Base-by-base conservation (phyloP, 176 grass and related monocot species). In the Carex littledalei region DNA sequence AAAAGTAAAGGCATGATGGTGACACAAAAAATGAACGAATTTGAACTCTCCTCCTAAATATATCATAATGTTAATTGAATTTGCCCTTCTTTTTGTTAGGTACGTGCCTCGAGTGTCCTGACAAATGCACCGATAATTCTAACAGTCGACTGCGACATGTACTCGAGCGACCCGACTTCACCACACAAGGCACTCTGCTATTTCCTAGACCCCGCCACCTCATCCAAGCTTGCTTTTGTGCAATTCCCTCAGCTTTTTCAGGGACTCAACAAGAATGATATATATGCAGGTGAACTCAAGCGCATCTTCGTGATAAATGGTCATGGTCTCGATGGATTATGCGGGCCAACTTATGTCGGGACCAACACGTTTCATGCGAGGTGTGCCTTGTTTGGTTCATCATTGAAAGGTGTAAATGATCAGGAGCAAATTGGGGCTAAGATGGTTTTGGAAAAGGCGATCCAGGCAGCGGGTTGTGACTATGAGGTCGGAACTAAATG, bases 231-330 rank as follows among this genome's bases (percentile, higher is more conserved):
- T 1, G 68, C 85, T 11, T 90, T 32, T 59, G 88, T 90, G 57
- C 88, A 90, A 62, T 90, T 90, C 80, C 88, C 88, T 1, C 88
- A 90, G 53, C 37, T 39, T 11, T 90, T 86, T 76, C 34, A 72
- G 15, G 88, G 84, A 50, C 81, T 90, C 60, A 87, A 87, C 72
- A 41, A 78, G 69, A 49, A 37, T n/a, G 88, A 87, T 71, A 87
- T 87, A 29, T 90, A 90, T 41, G 88, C 61, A 29, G n/a, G 79
- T 5, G 60, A 74, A 49, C 1, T 80, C 0, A 86, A 67, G 80
- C 62, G 61, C 54, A 11, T 45, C 1, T 84, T 79, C 6, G 70
- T 2, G 3, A 60, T 79, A 17, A 84, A 87, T 12, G 0, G 35
- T 64, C 39, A 67, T 15, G 88, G 88, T 3, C 29, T 90, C 80